Evolutionary conservation across 768 basidiomycete species (phyloP).

Genomic region (Lactifluus rugatus): DNA sequence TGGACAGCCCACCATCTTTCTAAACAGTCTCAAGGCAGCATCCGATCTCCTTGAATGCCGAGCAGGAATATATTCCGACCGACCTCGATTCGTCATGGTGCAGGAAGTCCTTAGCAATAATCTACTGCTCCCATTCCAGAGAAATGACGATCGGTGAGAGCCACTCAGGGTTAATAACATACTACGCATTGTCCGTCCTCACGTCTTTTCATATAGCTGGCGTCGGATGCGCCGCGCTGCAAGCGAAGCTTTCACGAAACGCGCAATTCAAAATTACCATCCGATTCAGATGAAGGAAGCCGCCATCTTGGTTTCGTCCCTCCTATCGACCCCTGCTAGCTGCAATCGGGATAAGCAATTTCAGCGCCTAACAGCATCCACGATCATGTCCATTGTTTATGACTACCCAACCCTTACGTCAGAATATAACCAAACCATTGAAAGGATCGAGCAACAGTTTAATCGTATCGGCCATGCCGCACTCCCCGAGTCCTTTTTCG

Average conservation of each 20-base stretch:
- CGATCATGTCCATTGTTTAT: constrained; percentile 24
- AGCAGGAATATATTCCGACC: constrained; percentile 23
- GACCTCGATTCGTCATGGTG: constrained; percentile 13
- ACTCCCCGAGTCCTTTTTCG: not conserved
- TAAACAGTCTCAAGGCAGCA: constrained; percentile 22
- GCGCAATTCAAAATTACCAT: constrained; percentile 20
- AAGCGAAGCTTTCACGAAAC: constrained; percentile 26
- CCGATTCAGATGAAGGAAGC: constrained; percentile 26
- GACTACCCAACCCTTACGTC: constrained; percentile 9
- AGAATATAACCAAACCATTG: not conserved
- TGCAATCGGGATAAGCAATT: constrained; percentile 25
- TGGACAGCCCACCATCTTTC: constrained; percentile 19
- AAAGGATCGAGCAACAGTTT: not conserved
- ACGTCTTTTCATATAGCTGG: constrained; percentile 22
- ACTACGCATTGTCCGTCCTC: not conserved
- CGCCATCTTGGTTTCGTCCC: constrained; percentile 22
- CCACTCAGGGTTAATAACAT: not conserved
- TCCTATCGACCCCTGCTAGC: constrained; percentile 23
- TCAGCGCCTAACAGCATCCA: constrained; percentile 23
- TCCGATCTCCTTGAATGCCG: constrained; percentile 24
- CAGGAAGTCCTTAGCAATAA: constrained; percentile 7
- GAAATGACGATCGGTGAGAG: not conserved
- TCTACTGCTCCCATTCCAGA: not conserved
- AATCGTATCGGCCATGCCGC: not conserved
- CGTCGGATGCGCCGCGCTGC: constrained; percentile 27